Conservation (phyloP, 192 early-diverging fungal genomes). For the Coemansia sp. region DNA sequence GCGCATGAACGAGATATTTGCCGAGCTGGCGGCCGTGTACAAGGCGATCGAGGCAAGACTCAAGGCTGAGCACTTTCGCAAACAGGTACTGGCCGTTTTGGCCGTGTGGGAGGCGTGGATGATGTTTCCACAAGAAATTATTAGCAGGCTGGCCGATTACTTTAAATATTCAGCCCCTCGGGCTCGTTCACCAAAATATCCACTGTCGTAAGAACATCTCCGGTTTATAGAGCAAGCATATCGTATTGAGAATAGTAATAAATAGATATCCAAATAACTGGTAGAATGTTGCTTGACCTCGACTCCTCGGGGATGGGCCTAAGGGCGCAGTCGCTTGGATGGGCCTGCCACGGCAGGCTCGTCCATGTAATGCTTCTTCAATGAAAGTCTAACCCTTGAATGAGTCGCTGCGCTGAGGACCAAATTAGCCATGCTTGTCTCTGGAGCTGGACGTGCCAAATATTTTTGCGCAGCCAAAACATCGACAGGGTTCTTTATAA, state of each 20-base stretch:
- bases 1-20: constrained; percentile 64
- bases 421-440: too few relatives aligned
- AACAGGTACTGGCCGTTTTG: constrained; percentile 64
- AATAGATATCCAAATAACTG: background rate
- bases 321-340: background rate
- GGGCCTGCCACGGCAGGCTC: background rate
- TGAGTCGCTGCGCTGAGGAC: background rate
- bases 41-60: constrained; percentile 68
- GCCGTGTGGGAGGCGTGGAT: constrained; percentile 90
- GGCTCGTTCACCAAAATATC: too few relatives aligned
- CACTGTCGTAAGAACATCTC: too few relatives aligned
- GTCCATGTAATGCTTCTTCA: background rate
- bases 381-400: background rate
- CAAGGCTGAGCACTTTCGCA: constrained; percentile 78
- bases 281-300: background rate
- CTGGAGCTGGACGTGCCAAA: too few relatives aligned
- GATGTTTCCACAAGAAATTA: constrained; percentile 65
- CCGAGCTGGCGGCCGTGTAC: constrained; percentile 67
- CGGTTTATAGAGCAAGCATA: too few relatives aligned
- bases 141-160: constrained; percentile 11
- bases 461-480: too few relatives aligned
- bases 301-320: background rate
- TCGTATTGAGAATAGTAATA: background rate
- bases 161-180: background rate
- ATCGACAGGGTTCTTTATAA: too few relatives aligned